Percentiles rank a stretch among this genome's conserved stretches.
Evolutionary conservation across 139 green algal genomes (phyloP).

Genomic region (Klebsormidium nitens): DNA sequence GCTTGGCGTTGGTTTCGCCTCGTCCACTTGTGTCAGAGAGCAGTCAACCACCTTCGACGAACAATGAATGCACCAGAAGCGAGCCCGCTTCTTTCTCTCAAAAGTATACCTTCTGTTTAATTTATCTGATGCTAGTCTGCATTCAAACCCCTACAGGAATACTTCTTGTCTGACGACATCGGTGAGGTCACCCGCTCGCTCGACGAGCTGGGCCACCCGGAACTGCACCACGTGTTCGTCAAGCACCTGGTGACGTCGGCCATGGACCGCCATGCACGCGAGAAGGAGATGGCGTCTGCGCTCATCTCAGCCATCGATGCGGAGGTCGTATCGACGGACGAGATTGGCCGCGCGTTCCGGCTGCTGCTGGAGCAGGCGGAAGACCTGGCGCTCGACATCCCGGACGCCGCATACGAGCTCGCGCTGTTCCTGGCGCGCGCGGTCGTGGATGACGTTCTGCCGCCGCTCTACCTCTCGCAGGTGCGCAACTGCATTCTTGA

Average conservation of each 20-base stretch:
- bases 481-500: background rate
- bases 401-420: conserved; percentile 68
- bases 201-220: conserved; percentile 26
- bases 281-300: conserved; percentile 78
- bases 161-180: conserved; percentile 23
- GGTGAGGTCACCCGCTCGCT: conserved; percentile 25
- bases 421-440: conserved; percentile 73
- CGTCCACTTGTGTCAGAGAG: no score
- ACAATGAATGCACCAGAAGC: no score
- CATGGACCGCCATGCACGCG: conserved; percentile 74
- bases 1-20: no score
- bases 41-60: no score
- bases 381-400: conserved; percentile 83
- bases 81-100: no score
- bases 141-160: conserved; percentile 13
- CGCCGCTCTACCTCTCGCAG: conserved; percentile 71
- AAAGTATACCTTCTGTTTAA: no score
- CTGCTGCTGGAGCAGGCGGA: conserved; percentile 43
- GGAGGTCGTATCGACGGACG: conserved; percentile 39
- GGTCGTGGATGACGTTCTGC: conserved; percentile 90
- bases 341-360: conserved; percentile 28
- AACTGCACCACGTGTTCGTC: conserved; percentile 26
- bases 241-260: conserved; percentile 41
- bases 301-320: conserved; percentile 79
- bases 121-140: no score